A percentile compares a stretch with the other conserved stretches of the same genome.
phyloP scores from a whole-genome alignment of 2,329 filamentous ascomycete genomes.

The Diaporthe sp. region DNA sequence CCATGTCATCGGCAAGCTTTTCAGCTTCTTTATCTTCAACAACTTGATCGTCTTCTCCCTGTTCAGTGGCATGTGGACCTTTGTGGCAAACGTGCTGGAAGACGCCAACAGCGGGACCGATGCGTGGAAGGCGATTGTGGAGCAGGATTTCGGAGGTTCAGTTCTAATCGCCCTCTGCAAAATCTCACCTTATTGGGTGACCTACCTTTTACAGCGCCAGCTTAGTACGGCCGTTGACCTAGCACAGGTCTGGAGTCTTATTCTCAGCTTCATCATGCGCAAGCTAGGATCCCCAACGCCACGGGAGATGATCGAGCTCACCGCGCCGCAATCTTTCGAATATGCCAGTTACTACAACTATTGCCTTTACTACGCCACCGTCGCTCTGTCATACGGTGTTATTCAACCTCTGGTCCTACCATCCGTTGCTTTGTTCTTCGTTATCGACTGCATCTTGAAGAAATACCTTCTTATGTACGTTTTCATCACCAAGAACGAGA shows the following conservation, averaged over 20 bases:
- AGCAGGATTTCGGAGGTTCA: constrained; percentile 72
- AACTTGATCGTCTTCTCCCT: constrained; percentile 95
- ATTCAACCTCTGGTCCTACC: constrained; percentile 90
- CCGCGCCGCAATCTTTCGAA: constrained; percentile 92
- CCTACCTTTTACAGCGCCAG: constrained; percentile 92
- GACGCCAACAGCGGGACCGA: constrained; percentile 68
- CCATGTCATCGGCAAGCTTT: constrained; percentile 91
- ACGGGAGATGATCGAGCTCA: constrained; percentile 90
- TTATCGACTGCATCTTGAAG: constrained; percentile 88
- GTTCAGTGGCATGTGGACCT: constrained; percentile 86
- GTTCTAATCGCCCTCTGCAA: constrained; percentile 83
- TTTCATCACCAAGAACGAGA: constrained; percentile 97
- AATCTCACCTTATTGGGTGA: constrained; percentile 93
- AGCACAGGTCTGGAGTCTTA: constrained; percentile 86
- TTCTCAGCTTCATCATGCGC: constrained; percentile 87
- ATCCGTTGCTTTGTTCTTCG: constrained; percentile 90
- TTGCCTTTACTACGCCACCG: constrained; percentile 93
- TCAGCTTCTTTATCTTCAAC: constrained; percentile 97
- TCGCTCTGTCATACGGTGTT: constrained; percentile 85
- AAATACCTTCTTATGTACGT: constrained; percentile 96
- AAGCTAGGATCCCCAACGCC: constrained; percentile 91
- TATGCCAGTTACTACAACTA: constrained; percentile 99
- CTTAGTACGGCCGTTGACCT: constrained; percentile 94
- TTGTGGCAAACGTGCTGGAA: constrained; percentile 75
- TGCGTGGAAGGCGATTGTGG: constrained; percentile 77